Base-by-base conservation (phyloP, 805 yeast genomes). In the Starmerella scarabaei region DNA sequence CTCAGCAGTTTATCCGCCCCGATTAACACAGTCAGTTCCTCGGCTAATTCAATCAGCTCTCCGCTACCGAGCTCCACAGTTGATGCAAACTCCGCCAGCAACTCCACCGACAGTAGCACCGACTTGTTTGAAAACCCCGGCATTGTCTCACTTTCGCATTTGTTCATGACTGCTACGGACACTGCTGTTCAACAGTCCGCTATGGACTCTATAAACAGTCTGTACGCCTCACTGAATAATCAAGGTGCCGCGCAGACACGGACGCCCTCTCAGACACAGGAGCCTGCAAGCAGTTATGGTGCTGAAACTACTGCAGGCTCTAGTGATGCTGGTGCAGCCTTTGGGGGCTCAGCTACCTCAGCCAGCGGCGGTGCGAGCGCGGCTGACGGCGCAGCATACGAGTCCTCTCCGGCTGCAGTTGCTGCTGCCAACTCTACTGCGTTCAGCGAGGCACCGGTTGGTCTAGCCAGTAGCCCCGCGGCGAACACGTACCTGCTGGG, bases 91-190 rank as follows among this genome's bases (percentile, higher is more conserved):
- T 15, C n/a, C 6, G 7, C 26, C 7, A 17, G 20, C 20, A 19
- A 6, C 16, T 11, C 23, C 14, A 7, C n/a, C 7, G 14, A n/a
- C 14, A 29, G 17, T 8, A 14, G 8, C 8, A 15, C 34, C 20
- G 38, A 14, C 18, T 20, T 15, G 18, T 28, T 35, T n/a, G 17
- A 18, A 23, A 18, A 37, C 21, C 41, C 45, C n/a, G 29, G 21
- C 4, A 23, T 41, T 27, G 20, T 30, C 6, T 37, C 42, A 18
- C 40, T 35, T 5, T 31, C 39, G 14, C 15, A 26, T 15, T 20
- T 40, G 8, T 40, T 20, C 30, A 31, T 30, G 16, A 43, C 47
- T 3, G 47, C 47, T 12, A 43, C 44, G 4, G 47, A 39, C 28
- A 16, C 38, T 11, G 38, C 37, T 2, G 39, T 43, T 3, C 21